Evolutionary conservation across 1,139 yeast genomes (phyloP), one percentile per base, ranked within the genome.

Genomic region (Groenewaldozyma sp.): DNA sequence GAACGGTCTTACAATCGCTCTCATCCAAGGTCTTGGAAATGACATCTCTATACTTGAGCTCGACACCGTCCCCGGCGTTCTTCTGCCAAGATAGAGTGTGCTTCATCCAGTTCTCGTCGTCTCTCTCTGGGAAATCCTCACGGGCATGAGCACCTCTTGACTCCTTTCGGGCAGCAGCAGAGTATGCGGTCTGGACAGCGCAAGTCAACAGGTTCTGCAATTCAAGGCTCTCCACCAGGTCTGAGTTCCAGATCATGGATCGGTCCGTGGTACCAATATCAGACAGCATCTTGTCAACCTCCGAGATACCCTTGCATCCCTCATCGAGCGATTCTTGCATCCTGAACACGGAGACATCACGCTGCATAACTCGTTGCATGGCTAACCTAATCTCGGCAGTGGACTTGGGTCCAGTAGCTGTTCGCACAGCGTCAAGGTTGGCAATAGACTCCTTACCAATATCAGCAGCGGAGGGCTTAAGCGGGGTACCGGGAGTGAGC

Each of bases 111-210:
- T 86, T 71, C 46, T 62, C 87, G 63, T 91, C 98, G 60, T 91
- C 95, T 78, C 98, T 86, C 47, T 78, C 80, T 58, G 94, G 96
- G 71, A 67, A 88, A 66, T 91, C 98, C 67, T 91, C 98, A 73
- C 97, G 82, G 49, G 98, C 97, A 60, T 91, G 98, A 40, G 98
- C 98, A 71, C 98, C 98, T 74, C 98, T 86, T 36, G 96, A 87
- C 71, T 91, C 98, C 59, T 71, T 81, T 75, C 98, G 84, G 44
- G 87, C 94, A 48, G 93, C 88, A 39, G 98, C 98, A 46, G 95
- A 78, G 52, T 70, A 70, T 35, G 97, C 97, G 41, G 97, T 88
- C 72, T 91, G 98, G 53, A 83, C 79, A 48, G 98, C 98, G 73
- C 96, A 87, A 41, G 98, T 88, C 62, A 91, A 73, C 73, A 91